Base-by-base conservation (phyloP, 1,139 yeast species). In the Wickerhamomyces sp. region DNA sequence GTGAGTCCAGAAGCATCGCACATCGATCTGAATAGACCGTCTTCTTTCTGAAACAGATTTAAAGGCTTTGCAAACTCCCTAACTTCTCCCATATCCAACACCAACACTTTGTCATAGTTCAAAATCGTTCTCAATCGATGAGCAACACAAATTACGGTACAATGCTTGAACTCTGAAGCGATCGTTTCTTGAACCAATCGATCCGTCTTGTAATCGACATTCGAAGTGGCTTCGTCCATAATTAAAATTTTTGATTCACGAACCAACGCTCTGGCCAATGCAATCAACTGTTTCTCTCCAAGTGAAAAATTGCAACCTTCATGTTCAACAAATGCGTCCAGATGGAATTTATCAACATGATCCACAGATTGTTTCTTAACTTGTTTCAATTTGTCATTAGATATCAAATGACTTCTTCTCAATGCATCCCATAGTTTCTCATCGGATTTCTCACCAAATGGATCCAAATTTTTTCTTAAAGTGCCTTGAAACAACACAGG, bases 151-250 rank as follows among this genome's bases (percentile, higher is more conserved):
- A 82, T 60, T 33, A 81, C 75, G 0, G 89, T 81, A 55, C 87
- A 76, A 32, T 72, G 59, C 9, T 61, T 52, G 50, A 82, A 81
- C 51, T 79, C 85, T 12, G 59, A 59, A 6, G 66, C 62, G 41
- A 82, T 78, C 20, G 83, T 75, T 3, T 61, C 48, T 57, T 82
- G 91, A 46, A 83, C 78, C 50, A 70, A 70, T 29, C 70, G 64
- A 56, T 82, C 91, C 1, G 89, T 80, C 42, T 75, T 82, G 51
- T 77, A 78, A 53, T 82, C 91, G 25, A 82, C 88, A 3, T 82
- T 75, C 0, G 89, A 80, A 1, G 91, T 83, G 16, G 91, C 89
- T 55, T 83, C 91, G 54, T 82, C 91, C 39, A 83, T 60, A 41
- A 82, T 75, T 41, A 83, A 62, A 37, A 82, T 73, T 51, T 70